Evolutionary conservation across 441 rosid species (phyloP).

Genomic region (Eutrema salsugineum): DNA sequence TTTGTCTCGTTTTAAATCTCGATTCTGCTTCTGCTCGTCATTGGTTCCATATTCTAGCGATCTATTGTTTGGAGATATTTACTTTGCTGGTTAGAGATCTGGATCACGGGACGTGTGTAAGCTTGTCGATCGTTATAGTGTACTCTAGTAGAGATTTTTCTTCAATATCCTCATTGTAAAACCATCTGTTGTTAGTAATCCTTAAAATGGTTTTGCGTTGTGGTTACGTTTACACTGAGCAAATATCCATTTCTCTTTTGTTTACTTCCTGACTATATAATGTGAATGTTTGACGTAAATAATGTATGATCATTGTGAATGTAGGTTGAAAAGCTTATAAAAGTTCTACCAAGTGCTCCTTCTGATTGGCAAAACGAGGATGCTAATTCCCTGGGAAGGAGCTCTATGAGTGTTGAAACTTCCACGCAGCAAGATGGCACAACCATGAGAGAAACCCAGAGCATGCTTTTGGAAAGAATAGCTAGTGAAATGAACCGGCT

Average conservation of each 20-base stretch:
- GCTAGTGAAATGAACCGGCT: constrained; percentile 98
- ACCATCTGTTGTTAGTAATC: background rate
- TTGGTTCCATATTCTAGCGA: background rate
- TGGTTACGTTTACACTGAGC: background rate
- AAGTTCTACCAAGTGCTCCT: constrained; percentile 79
- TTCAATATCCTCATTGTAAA: background rate
- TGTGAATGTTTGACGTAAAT: background rate
- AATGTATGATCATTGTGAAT: constrained; percentile 8
- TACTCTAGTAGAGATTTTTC: background rate
- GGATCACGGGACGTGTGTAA: background rate
- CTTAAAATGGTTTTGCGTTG: background rate
- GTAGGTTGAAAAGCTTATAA: constrained; percentile 95
- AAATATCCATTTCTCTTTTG: background rate
- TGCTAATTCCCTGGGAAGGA: constrained; percentile 39
- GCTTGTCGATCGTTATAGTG: background rate
- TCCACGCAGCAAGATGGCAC: constrained; percentile 68
- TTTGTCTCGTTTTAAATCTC: background rate
- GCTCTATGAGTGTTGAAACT: constrained; percentile 40
- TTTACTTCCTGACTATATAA: background rate
- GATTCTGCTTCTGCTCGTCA: background rate
- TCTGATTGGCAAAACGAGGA: constrained; percentile 80
- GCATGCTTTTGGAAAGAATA: constrained; percentile 96
- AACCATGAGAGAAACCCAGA: constrained; percentile 87
- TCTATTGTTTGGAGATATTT: background rate
- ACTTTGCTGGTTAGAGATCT: background rate